These are phyloP conservation scores for Skeletonema menzelii DNA, from an alignment of 108 stramenopile genomes.

Conservation along the genomic window DNA sequence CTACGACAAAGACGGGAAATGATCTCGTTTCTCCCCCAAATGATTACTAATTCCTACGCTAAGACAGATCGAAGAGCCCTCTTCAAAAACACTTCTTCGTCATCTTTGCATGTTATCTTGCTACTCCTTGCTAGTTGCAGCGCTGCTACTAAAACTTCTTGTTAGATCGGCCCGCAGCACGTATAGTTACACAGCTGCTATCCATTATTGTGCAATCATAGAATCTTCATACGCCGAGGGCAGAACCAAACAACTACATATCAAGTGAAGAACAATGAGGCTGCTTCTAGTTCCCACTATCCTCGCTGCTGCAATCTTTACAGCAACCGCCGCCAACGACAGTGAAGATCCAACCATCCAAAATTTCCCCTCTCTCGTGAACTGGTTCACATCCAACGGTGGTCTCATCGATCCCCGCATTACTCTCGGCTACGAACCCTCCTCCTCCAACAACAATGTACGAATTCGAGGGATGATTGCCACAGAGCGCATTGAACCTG, in stretches of 20 bases:
- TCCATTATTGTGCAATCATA: too few relatives aligned
- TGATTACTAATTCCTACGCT: too few relatives aligned
- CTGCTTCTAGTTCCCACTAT: not conserved
- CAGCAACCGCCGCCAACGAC: not conserved
- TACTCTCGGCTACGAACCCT: slow-evolving; percentile 34
- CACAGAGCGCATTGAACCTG: slow-evolving; percentile 25
- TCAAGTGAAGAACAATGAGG: not conserved
- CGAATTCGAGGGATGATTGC: slow-evolving; percentile 41
- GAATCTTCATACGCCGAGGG: not conserved
- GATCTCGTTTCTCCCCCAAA: too few relatives aligned
- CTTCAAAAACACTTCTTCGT: too few relatives aligned
- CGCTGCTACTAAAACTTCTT: too few relatives aligned
- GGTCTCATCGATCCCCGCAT: slow-evolving; percentile 41
- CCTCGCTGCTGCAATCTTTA: not conserved
- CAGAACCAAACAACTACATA: not conserved
- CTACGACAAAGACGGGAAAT: too few relatives aligned
- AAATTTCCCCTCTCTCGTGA: slow-evolving; percentile 35
- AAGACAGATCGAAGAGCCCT: too few relatives aligned
- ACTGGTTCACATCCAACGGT: slow-evolving; percentile 36
- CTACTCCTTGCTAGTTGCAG: too few relatives aligned
- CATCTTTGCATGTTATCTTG: too few relatives aligned
- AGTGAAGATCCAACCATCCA: slow-evolving; percentile 9
- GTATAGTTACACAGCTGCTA: too few relatives aligned
- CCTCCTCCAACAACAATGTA: not conserved
- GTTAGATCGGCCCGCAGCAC: too few relatives aligned